Conservation (phyloP, 2,329 filamentous ascomycete species). For the Beauveria pseudobassiana region DNA sequence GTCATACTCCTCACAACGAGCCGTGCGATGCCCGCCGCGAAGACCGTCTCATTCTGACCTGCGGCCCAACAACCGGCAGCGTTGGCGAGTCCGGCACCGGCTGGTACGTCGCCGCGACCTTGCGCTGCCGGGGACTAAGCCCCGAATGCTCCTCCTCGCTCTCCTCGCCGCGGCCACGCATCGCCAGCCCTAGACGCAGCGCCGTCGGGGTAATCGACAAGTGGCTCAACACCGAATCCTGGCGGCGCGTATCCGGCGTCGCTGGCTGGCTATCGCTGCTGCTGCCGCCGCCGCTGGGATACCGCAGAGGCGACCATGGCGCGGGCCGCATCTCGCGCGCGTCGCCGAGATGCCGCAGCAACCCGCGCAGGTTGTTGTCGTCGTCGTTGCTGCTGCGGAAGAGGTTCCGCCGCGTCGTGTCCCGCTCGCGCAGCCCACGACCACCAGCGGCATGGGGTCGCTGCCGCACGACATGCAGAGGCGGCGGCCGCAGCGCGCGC, state of each 20-base stretch:
- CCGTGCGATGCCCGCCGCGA: neutral
- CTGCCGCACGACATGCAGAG: neutral
- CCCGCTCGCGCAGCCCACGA: neutral
- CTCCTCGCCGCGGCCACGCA: neutral
- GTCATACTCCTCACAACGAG: neutral
- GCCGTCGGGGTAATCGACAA: neutral
- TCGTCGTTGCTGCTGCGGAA: neutral
- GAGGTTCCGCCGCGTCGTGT: constrained; percentile 5
- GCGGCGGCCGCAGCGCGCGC: constrained; percentile 1
- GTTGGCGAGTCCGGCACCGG: constrained; percentile 9
- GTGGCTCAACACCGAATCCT: neutral
- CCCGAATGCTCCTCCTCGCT: neutral
- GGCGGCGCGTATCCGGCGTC: neutral
- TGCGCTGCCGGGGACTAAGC: neutral
- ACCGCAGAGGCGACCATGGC: neutral
- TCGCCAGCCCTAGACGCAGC: neutral
- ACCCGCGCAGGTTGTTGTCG: neutral
- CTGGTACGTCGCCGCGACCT: neutral
- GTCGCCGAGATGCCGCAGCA: constrained; percentile 3
- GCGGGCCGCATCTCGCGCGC: neutral
- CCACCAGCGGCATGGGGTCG: neutral
- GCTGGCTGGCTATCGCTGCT: neutral
- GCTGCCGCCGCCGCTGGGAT: neutral
- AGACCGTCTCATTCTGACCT: neutral
- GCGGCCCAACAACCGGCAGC: constrained; percentile 1